phyloP scores from a whole-genome alignment of 352 stramenopile species.

The Thraustochytrium striatum region DNA sequence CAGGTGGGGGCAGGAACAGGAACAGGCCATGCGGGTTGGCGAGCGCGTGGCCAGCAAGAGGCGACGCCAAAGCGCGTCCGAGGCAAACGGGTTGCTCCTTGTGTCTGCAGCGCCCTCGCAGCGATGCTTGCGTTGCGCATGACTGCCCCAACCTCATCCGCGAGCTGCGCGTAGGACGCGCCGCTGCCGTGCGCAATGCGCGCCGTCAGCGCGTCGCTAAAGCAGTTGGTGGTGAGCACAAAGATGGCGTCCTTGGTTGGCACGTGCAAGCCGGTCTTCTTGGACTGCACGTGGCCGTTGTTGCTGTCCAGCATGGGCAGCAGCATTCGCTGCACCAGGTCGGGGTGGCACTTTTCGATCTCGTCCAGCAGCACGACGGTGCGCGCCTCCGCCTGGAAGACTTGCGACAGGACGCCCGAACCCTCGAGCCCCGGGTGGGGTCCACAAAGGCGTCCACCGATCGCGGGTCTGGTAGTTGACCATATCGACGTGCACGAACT shows the following conservation, averaged over 20 bases:
- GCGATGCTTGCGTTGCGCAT: background rate
- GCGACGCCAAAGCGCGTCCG: conserved; percentile 16
- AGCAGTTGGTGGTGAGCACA: conserved; percentile 47
- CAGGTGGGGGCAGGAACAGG: conserved; percentile 6
- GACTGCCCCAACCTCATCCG: background rate
- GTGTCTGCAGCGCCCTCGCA: background rate
- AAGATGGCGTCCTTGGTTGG: conserved; percentile 40
- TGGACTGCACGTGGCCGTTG: conserved; percentile 27
- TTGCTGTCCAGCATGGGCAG: conserved; percentile 46
- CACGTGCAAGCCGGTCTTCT: conserved; percentile 37
- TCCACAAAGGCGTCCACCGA: conserved; percentile 47
- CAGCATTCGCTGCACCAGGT: conserved; percentile 35
- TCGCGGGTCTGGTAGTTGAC: conserved; percentile 48
- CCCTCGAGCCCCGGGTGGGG: conserved; percentile 15
- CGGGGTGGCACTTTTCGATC: conserved; percentile 45
- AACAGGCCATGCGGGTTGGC: conserved; percentile 11
- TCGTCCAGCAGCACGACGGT: conserved; percentile 44
- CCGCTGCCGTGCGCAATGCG: conserved; percentile 24
- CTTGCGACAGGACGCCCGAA: background rate
- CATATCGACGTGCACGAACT: conserved; percentile 42
- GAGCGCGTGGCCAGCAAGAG: background rate
- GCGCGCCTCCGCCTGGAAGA: background rate
- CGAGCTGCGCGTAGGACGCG: background rate
- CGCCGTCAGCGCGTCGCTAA: conserved; percentile 31
- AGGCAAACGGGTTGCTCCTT: conserved; percentile 13